phyloP scores from a whole-genome alignment of 257 asterid species.

The Capsicum pubescens region DNA sequence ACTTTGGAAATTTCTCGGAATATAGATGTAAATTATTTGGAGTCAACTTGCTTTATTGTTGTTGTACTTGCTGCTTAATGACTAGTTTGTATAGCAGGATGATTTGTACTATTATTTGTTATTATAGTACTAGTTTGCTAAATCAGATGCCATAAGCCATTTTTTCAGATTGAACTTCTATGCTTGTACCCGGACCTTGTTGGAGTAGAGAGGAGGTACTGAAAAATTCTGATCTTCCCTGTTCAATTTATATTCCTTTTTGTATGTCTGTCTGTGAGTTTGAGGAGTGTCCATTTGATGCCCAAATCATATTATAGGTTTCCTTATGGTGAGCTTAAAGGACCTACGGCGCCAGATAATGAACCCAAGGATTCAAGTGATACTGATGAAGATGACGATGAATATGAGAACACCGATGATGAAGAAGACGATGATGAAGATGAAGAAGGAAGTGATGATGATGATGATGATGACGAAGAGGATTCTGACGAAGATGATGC shows the following conservation, averaged over 20 bases:
- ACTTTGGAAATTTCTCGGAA: not conserved
- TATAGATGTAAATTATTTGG: not conserved
- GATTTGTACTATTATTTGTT: not conserved
- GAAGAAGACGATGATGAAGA: slow-evolving; percentile 26
- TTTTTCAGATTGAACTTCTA: slow-evolving; percentile 32
- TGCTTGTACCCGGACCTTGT: slow-evolving; percentile 17
- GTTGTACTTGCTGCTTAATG: not conserved
- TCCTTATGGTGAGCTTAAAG: slow-evolving; percentile 31
- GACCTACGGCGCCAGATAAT: not conserved
- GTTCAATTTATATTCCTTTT: not conserved
- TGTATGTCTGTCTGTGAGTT: not conserved
- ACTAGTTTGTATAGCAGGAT: not conserved
- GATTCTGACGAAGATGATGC: slow-evolving; percentile 28
- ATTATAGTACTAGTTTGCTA: not conserved
- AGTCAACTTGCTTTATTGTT: not conserved
- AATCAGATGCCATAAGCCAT: slow-evolving; percentile 1
- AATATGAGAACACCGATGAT: not conserved
- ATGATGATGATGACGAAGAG: not conserved
- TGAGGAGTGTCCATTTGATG: slow-evolving; percentile 4
- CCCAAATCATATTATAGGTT: slow-evolving; percentile 28
- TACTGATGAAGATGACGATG: slow-evolving; percentile 20
- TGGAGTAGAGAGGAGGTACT: slow-evolving; percentile 32
- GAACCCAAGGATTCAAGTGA: slow-evolving; percentile 36
- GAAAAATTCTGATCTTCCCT: not conserved
- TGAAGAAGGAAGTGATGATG: slow-evolving; percentile 29